These are phyloP conservation scores for Pulveroboletus frians DNA, from an alignment of 768 basidiomycete species.

Conservation along the genomic window DNA sequence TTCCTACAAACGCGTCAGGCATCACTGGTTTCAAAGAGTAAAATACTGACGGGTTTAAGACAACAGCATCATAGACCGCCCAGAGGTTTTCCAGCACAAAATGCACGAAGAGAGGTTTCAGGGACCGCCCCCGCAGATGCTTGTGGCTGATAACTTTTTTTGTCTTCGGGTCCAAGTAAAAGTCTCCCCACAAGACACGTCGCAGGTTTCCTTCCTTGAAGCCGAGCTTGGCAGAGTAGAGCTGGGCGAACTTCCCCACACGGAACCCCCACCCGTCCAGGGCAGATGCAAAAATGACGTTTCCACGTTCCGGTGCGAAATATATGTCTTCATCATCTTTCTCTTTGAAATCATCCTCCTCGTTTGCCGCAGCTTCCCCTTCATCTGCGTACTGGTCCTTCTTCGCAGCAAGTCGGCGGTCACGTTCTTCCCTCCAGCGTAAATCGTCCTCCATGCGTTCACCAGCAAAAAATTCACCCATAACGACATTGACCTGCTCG, in stretches of 20 bases:
- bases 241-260: slow-evolving; percentile 85
- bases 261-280: slow-evolving; percentile 98
- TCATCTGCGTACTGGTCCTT: slow-evolving; percentile 67
- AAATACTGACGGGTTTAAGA: slow-evolving; percentile 77
- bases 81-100: slow-evolving; percentile 96
- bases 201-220: slow-evolving; percentile 85
- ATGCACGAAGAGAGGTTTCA: slow-evolving; percentile 96
- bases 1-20: slow-evolving; percentile 51
- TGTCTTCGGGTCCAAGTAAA: slow-evolving; percentile 92
- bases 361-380: slow-evolving; percentile 53
- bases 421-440: slow-evolving; percentile 89
- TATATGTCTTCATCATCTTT: slow-evolving; percentile 98
- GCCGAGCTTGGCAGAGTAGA: slow-evolving; percentile 86
- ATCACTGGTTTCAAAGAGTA: background rate
- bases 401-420: slow-evolving; percentile 71
- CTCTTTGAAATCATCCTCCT: slow-evolving; percentile 75
- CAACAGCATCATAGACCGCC: slow-evolving; percentile 90
- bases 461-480: slow-evolving; percentile 93
- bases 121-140: slow-evolving; percentile 75
- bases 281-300: slow-evolving; percentile 94
- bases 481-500: slow-evolving; percentile 96
- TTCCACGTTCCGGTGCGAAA: slow-evolving; percentile 92
- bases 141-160: slow-evolving; percentile 90
- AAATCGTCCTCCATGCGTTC: slow-evolving; percentile 97
- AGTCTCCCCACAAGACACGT: slow-evolving; percentile 94